phyloP scores from a whole-genome alignment of 1,139 yeast genomes.

The Kluyveromyces sp. region DNA sequence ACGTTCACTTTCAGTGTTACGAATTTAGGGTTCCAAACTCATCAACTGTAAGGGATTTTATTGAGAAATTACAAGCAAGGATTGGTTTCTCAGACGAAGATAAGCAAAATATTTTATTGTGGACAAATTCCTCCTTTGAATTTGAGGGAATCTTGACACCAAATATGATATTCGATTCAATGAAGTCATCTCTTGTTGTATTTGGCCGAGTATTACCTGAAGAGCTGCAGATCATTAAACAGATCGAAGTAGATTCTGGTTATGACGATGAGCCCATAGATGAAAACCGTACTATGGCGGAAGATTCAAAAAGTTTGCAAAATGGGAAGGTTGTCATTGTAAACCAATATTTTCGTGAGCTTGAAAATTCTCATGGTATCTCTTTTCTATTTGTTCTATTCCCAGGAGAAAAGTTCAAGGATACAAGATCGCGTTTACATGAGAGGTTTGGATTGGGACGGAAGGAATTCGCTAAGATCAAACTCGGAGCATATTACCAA shows the following conservation, averaged over 20 bases:
- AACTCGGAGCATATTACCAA: slow-evolving; percentile 38
- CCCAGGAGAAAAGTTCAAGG: slow-evolving; percentile 55
- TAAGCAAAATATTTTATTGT: slow-evolving; percentile 41
- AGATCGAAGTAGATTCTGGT: slow-evolving; percentile 13
- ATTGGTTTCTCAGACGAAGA: slow-evolving; percentile 45
- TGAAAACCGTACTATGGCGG: neutral
- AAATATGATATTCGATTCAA: slow-evolving; percentile 24
- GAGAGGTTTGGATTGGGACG: slow-evolving; percentile 64
- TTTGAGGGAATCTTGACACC: slow-evolving; percentile 30
- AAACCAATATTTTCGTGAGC: slow-evolving; percentile 71
- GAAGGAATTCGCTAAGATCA: slow-evolving; percentile 69
- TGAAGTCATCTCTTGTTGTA: slow-evolving; percentile 25
- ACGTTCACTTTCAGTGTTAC: slow-evolving; percentile 57
- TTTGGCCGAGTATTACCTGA: slow-evolving; percentile 37
- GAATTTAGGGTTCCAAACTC: slow-evolving; percentile 64
- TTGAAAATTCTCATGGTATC: slow-evolving; percentile 69
- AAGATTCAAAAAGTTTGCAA: slow-evolving; percentile 7
- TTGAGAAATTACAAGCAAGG: slow-evolving; percentile 49
- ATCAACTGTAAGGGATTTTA: slow-evolving; percentile 50
- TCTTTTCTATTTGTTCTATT: slow-evolving; percentile 72
- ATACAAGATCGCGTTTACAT: slow-evolving; percentile 65
- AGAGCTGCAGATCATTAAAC: slow-evolving; percentile 24
- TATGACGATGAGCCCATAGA: slow-evolving; percentile 30
- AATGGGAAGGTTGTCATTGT: slow-evolving; percentile 38
- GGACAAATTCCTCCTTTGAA: slow-evolving; percentile 32